Evolutionary conservation across 805 yeast species (phyloP).

Genomic region (Kodamaea nitidulidarum): DNA sequence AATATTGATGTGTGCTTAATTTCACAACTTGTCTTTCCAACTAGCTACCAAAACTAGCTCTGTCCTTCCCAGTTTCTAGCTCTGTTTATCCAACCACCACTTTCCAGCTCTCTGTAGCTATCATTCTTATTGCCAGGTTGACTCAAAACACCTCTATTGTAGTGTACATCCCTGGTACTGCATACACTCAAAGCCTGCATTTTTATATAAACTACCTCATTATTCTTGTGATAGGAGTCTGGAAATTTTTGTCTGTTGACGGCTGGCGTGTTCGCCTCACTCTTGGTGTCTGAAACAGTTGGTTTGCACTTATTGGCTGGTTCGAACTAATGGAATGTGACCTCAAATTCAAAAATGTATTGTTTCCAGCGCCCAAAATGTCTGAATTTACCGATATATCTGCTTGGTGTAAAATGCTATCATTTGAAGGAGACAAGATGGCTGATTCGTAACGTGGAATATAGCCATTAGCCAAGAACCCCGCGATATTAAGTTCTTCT

Average conservation of each 20-base stretch:
- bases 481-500: constrained; percentile 22
- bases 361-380: constrained; percentile 22
- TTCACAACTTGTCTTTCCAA: too few relatives aligned
- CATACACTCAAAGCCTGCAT: not conserved
- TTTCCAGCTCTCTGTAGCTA: too few relatives aligned
- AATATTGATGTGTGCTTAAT: too few relatives aligned
- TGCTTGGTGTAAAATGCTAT: constrained; percentile 29
- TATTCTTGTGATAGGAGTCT: constrained; percentile 40
- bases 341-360: constrained; percentile 22
- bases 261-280: constrained; percentile 36
- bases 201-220: constrained; percentile 19
- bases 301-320: constrained; percentile 7
- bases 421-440: constrained; percentile 19
- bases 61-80: too few relatives aligned
- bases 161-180: too few relatives aligned
- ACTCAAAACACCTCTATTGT: too few relatives aligned
- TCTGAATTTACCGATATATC: constrained; percentile 33
- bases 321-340: constrained; percentile 14
- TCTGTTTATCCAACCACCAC: too few relatives aligned
- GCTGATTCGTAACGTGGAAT: constrained; percentile 10
- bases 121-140: too few relatives aligned
- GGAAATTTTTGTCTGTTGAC: constrained; percentile 36
- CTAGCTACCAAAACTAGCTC: too few relatives aligned
- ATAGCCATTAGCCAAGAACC: constrained; percentile 33
- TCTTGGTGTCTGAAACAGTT: constrained; percentile 36